A percentile compares a stretch with the other conserved stretches of the same genome.
Evolutionary conservation across 768 basidiomycete genomes (phyloP).

Genomic region (Lyophyllum shimeji): DNA sequence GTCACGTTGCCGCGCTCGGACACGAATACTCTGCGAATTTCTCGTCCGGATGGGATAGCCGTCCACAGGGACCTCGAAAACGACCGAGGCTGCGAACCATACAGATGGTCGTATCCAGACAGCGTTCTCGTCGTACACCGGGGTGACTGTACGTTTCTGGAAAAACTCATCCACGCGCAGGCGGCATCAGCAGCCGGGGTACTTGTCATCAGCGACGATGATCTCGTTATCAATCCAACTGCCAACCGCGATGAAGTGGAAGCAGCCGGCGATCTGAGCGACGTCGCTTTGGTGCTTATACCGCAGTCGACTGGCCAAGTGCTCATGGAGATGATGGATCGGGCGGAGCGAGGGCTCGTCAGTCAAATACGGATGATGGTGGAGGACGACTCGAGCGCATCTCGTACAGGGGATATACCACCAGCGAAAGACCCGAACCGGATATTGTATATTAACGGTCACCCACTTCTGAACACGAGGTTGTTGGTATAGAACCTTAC

Average conservation of each 20-base stretch:
- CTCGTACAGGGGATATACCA: constrained; percentile 22
- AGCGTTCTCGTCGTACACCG: constrained; percentile 65
- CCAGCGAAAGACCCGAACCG: constrained; percentile 36
- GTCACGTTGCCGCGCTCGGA: constrained; percentile 32
- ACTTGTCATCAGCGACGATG: constrained; percentile 69
- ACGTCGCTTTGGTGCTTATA: constrained; percentile 61
- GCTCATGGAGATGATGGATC: constrained; percentile 55
- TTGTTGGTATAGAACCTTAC: constrained; percentile 48
- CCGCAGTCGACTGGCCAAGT: constrained; percentile 49
- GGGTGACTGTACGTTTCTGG: constrained; percentile 85
- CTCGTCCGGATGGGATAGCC: constrained; percentile 50
- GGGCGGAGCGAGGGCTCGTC: constrained; percentile 42
- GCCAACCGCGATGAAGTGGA: constrained; percentile 55
- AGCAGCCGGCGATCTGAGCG: constrained; percentile 55
- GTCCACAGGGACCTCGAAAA: constrained; percentile 56
- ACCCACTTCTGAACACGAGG: constrained; percentile 75
- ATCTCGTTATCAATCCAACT: constrained; percentile 63
- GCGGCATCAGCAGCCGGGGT: constrained; percentile 76
- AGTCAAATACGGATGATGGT: constrained; percentile 54
- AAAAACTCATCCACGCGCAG: constrained; percentile 74
- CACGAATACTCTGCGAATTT: constrained; percentile 40
- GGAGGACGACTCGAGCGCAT: constrained; percentile 34
- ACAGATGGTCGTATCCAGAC: constrained; percentile 44
- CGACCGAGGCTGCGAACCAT: constrained; percentile 58
- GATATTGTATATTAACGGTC: constrained; percentile 75